Evolutionary conservation across 2,329 filamentous ascomycete genomes (phyloP).

Genomic region (Penicillium sp.): DNA sequence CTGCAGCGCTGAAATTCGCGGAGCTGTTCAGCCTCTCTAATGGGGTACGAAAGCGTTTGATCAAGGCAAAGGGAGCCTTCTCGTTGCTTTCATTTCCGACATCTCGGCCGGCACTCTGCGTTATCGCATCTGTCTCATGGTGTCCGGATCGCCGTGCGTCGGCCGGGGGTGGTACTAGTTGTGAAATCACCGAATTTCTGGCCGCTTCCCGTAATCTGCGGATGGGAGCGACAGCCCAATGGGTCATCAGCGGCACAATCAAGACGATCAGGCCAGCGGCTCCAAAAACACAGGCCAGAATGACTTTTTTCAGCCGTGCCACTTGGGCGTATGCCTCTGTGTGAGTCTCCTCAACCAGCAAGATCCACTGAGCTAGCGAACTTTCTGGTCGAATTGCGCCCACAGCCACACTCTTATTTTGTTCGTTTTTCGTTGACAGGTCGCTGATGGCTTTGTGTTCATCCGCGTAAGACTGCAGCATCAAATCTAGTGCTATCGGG

Average conservation of each 20-base stretch:
- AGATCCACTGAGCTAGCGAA: slow-evolving; percentile 73
- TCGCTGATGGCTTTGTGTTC: slow-evolving; percentile 69
- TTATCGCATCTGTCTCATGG: not conserved
- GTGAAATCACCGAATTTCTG: slow-evolving; percentile 67
- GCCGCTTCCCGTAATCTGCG: slow-evolving; percentile 73
- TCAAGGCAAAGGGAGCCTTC: slow-evolving; percentile 8
- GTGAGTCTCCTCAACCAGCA: slow-evolving; percentile 75
- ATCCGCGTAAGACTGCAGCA: slow-evolving; percentile 51
- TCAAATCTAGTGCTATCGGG: slow-evolving; percentile 62
- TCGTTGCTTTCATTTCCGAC: slow-evolving; percentile 5
- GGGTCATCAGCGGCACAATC: slow-evolving; percentile 74
- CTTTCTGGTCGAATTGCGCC: slow-evolving; percentile 73
- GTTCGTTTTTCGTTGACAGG: slow-evolving; percentile 72
- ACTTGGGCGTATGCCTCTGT: slow-evolving; percentile 77
- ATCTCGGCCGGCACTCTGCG: not conserved
- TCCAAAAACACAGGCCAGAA: slow-evolving; percentile 82
- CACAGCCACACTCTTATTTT: slow-evolving; percentile 69
- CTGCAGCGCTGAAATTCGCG: not conserved
- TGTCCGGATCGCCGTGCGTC: not conserved
- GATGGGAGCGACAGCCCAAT: slow-evolving; percentile 79
- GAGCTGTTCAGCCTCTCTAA: slow-evolving; percentile 13
- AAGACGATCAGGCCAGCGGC: slow-evolving; percentile 72
- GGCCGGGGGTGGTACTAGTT: slow-evolving; percentile 21
- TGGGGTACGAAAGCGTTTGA: slow-evolving; percentile 12
- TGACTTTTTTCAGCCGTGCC: slow-evolving; percentile 70